Evolutionary conservation across 176 grass and related monocot genomes (phyloP).

Genomic region (Avena insularis): DNA sequence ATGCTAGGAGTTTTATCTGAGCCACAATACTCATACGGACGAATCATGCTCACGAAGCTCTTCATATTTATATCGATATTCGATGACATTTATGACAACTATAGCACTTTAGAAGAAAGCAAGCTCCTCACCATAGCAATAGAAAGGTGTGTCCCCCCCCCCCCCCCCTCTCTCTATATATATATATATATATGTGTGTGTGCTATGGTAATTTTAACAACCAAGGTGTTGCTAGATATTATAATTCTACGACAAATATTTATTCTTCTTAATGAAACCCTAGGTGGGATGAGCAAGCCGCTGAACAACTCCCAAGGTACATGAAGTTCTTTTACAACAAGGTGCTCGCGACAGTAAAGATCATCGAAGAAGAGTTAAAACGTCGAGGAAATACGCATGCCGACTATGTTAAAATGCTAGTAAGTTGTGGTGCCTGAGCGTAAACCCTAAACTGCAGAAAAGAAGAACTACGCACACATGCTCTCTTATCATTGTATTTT

Average conservation of each 20-base stretch:
- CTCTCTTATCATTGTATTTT: neutral
- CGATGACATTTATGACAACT: slow-evolving; percentile 60
- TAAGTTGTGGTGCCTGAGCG: neutral
- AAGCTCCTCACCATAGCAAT: slow-evolving; percentile 36
- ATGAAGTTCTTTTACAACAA: slow-evolving; percentile 37
- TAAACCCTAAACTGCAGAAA: too few relatives aligned
- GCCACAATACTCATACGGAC: slow-evolving; percentile 37
- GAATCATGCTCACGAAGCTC: slow-evolving; percentile 44
- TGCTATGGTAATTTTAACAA: neutral
- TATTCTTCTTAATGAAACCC: neutral
- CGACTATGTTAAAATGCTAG: slow-evolving; percentile 23
- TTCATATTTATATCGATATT: slow-evolving; percentile 21
- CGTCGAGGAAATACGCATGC: slow-evolving; percentile 11
- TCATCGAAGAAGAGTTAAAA: slow-evolving; percentile 36
- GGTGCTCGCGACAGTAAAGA: neutral
- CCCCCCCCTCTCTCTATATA: too few relatives aligned
- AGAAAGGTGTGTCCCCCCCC: slow-evolving; percentile 42
- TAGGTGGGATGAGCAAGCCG: slow-evolving; percentile 11
- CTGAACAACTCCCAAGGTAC: slow-evolving; percentile 35
- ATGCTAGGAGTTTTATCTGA: slow-evolving; percentile 45
- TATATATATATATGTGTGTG: neutral
- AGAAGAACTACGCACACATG: too few relatives aligned
- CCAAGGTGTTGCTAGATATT: neutral
- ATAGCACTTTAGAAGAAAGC: slow-evolving; percentile 54
- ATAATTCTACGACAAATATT: too few relatives aligned